Evolutionary conservation across 768 basidiomycete species (phyloP).

Genomic region (Suillus subaureus): DNA sequence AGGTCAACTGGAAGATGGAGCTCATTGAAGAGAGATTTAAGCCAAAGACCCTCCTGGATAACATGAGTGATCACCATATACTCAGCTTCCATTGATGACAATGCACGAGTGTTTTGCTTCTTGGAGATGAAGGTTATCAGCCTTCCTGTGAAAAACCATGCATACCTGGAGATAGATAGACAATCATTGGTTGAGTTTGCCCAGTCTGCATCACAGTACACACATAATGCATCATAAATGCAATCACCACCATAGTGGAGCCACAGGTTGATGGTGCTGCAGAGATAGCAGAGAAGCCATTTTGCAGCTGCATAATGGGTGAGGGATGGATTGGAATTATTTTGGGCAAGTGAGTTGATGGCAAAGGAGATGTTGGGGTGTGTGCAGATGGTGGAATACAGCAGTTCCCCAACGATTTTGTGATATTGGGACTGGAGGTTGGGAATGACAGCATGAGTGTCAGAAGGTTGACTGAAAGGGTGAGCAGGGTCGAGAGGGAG

Average conservation of each 20-base stretch:
- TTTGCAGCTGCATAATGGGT: constrained; percentile 29
- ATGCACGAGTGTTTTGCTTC: constrained; percentile 20
- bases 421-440: background rate
- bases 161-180: no score
- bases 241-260: background rate
- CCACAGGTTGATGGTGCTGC: constrained; percentile 12
- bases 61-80: constrained; percentile 22
- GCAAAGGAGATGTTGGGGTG: constrained; percentile 21
- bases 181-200: no score
- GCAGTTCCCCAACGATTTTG: background rate
- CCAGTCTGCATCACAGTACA: no score
- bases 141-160: background rate
- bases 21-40: background rate
- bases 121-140: background rate
- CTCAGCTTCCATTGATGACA: constrained; percentile 29
- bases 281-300: constrained; percentile 30
- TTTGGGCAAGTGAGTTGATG: constrained; percentile 32
- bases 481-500: background rate
- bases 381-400: background rate
- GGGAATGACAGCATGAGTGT: background rate
- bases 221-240: background rate
- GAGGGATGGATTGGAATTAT: constrained; percentile 26
- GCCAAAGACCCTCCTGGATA: background rate
- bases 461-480: background rate
- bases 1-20: background rate